A percentile compares a stretch with the other conserved stretches of the same genome.
These are phyloP conservation scores for Globisporangium lucens DNA, from an alignment of 352 stramenopile genomes.

Conservation along the genomic window DNA sequence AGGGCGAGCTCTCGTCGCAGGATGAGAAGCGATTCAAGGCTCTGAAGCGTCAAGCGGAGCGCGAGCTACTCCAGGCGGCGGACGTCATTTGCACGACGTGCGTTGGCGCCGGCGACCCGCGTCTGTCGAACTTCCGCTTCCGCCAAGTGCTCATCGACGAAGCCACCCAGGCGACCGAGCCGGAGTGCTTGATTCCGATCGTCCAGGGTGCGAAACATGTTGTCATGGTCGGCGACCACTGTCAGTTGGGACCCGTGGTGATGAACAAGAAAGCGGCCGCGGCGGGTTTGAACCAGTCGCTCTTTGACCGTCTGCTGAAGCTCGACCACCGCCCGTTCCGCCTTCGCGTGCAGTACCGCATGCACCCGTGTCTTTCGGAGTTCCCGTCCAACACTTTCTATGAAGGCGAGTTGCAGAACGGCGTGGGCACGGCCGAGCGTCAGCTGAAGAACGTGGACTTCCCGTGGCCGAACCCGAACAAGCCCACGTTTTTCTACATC, in stretches of 20 bases:
- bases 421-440: constrained; percentile 94
- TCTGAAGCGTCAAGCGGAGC: constrained; percentile 90
- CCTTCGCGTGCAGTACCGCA: constrained; percentile 99
- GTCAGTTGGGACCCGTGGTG: constrained; percentile 97
- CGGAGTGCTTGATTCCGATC: constrained; percentile 98
- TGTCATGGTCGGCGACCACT: constrained; percentile 99
- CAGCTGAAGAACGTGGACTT: constrained; percentile 89
- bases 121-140: constrained; percentile 98
- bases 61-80: constrained; percentile 96
- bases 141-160: constrained; percentile 99
- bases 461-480: constrained; percentile 95
- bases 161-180: constrained; percentile 99
- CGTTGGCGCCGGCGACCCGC: constrained; percentile 95
- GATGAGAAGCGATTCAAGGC: constrained; percentile 96
- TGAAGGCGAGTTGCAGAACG: constrained; percentile 98
- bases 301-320: constrained; percentile 97
- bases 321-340: constrained; percentile 96
- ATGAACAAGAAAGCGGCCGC: constrained; percentile 99
- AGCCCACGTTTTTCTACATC: constrained; percentile 99
- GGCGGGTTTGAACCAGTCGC: constrained; percentile 95
- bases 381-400: constrained; percentile 99
- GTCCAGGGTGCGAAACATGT: constrained; percentile 98
- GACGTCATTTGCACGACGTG: constrained; percentile 99
- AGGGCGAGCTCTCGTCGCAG: constrained; percentile 91
- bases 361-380: constrained; percentile 98